Conservation (phyloP, 805 yeast genomes). For the Spathaspora sp. region DNA sequence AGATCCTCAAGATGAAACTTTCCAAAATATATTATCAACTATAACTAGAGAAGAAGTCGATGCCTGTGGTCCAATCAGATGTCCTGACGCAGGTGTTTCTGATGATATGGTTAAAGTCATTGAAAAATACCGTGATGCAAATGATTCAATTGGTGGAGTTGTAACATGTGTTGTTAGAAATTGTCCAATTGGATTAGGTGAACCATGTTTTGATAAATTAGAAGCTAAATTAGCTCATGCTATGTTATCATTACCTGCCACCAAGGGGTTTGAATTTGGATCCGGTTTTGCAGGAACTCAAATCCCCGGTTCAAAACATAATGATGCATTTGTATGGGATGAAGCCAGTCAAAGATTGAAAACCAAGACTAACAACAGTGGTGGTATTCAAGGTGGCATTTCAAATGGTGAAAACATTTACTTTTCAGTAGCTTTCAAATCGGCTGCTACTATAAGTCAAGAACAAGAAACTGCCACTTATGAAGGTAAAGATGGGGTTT, state of each 20-base stretch:
- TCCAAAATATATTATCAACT: slow-evolving; percentile 63
- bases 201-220: slow-evolving; percentile 94
- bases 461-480: slow-evolving; percentile 87
- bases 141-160: slow-evolving; percentile 96
- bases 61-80: slow-evolving; percentile 83
- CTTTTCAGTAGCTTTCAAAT: slow-evolving; percentile 94
- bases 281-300: slow-evolving; percentile 90
- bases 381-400: slow-evolving; percentile 98
- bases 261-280: slow-evolving; percentile 97
- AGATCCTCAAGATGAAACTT: slow-evolving; percentile 60
- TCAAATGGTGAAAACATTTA: slow-evolving; percentile 93
- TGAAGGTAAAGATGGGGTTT: slow-evolving; percentile 81
- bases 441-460: slow-evolving; percentile 96
- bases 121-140: slow-evolving; percentile 76
- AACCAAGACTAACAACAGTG: slow-evolving; percentile 88
- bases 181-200: slow-evolving; percentile 94
- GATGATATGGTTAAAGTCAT: slow-evolving; percentile 83
- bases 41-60: slow-evolving; percentile 89
- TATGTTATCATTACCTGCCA: slow-evolving; percentile 95
- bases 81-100: slow-evolving; percentile 75
- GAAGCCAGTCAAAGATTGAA: slow-evolving; percentile 61
- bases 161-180: slow-evolving; percentile 96
- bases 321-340: slow-evolving; percentile 76
- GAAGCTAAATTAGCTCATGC: slow-evolving; percentile 97
- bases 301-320: slow-evolving; percentile 91